Conservation (phyloP, 2,329 filamentous ascomycete genomes). For the Ophiostoma sp. region DNA sequence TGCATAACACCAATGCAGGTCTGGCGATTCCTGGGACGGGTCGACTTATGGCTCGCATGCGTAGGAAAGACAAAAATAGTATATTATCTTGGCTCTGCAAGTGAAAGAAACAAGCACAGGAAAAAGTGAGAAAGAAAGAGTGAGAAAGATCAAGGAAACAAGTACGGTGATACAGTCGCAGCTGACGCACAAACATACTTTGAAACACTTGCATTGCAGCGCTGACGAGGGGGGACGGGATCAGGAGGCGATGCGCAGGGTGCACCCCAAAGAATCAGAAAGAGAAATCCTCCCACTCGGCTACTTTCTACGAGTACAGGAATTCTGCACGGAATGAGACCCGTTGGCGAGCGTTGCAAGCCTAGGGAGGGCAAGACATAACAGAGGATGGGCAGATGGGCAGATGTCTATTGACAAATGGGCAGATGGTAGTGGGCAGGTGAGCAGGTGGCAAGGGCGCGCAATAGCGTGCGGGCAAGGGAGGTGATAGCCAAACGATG, state of each 20-base stretch:
- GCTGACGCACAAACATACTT: too few species aligned
- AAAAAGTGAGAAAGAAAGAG: too few species aligned
- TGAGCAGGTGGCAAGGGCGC: too few species aligned
- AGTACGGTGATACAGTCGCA: not conserved
- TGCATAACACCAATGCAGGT: conserved; percentile 12
- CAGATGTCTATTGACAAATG: too few species aligned
- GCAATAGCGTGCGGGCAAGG: too few species aligned
- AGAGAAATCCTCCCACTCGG: not conserved
- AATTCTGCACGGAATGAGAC: not conserved
- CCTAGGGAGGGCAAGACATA: conserved; percentile 1
- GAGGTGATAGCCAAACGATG: too few species aligned
- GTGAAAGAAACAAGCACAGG: not conserved
- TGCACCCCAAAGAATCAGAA: too few species aligned
- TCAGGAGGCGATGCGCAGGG: too few species aligned
- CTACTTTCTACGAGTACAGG: not conserved
- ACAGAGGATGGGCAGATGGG: not conserved
- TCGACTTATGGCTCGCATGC: too few species aligned
- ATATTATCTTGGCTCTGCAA: not conserved
- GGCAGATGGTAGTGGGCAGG: too few species aligned
- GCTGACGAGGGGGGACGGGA: too few species aligned
- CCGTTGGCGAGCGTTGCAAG: conserved; percentile 1
- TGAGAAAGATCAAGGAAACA: not conserved
- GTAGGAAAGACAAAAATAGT: conserved; percentile 1
- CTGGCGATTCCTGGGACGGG: conserved; percentile 9
- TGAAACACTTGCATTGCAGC: too few species aligned